Base-by-base conservation (phyloP, 352 stramenopile genomes). In the Peronospora farinosa region DNA sequence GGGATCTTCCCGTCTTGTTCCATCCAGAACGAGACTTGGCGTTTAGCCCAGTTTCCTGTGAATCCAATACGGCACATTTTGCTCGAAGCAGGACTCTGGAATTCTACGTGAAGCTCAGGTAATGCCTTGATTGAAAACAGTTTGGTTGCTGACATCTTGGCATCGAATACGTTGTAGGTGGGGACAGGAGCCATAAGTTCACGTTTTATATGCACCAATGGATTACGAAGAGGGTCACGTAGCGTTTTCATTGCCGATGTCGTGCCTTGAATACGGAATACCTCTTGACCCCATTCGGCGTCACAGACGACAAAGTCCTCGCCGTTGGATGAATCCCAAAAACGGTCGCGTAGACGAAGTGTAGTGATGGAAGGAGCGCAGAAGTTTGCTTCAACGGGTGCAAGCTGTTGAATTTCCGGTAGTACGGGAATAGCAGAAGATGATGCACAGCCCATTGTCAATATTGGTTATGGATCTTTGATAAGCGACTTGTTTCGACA, bases 121-220 rank as follows among this genome's bases (percentile, higher is more conserved):
- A 60, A 21, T 15, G 61, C 61, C 44, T 74, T 64, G 40, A 74
- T 71, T 44, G 54, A 57, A 44, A 75, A 67, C 2, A 75, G 36
- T 30, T 64, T 61, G 37, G 59, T 25, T 16, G 59, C 58, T 16
- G 59, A 63, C 8, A 45, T 27, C 25, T 66, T 67, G 32, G 62
- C 66, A 32, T 63, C 47, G 32, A 60, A 72, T 0, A 70, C 63
- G 51, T 70, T 75, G 43, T 67, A 72, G 1, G 62, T 72, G 23
- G 66, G 62, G n/a, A 60, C 55, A 17, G 55, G 53, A 32, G 52
- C 54, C 49, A 69, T 63, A 17, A 67, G 49, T 27, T 72, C 62
- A 41, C 63, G 66, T 44, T 69, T 69, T 40, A 75, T 66, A 51
- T 75, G 66, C 38, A 65, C 66, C 15, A 75, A 47, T 25, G 66